Percentiles rank a stretch among this genome's conserved stretches.
Evolutionary conservation across 148 eudicot genomes (phyloP).

Genomic region (Arbutus unedo): DNA sequence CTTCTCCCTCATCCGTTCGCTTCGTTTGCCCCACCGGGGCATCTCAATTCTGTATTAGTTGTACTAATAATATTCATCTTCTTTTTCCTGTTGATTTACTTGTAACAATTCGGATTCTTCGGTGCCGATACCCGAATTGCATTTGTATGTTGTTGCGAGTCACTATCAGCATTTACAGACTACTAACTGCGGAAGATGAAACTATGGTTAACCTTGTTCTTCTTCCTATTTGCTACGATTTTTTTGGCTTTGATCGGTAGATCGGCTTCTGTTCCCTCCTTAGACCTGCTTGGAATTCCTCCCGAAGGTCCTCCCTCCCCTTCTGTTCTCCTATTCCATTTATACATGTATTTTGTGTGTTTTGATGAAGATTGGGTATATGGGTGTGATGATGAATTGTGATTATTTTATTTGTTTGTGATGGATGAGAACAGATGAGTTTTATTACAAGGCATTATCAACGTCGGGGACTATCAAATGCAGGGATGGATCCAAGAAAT

Average conservation of each 20-base stretch:
- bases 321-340: neutral
- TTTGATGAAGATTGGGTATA: neutral
- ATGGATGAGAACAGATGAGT: constrained; percentile 47
- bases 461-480: constrained; percentile 50
- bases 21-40: too few relatives aligned
- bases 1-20: too few relatives aligned
- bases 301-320: constrained; percentile 41
- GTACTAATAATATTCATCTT: neutral
- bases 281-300: constrained; percentile 42
- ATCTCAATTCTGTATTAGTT: too few relatives aligned
- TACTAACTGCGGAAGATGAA: neutral
- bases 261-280: constrained; percentile 41
- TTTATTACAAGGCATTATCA: constrained; percentile 40
- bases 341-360: neutral
- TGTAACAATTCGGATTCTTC: neutral
- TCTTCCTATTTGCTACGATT: neutral
- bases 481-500: constrained; percentile 85
- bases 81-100: neutral
- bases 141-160: neutral
- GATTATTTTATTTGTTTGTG: neutral
- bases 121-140: neutral
- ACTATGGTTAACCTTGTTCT: neutral
- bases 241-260: constrained; percentile 15
- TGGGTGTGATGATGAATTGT: neutral
- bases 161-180: neutral